These are phyloP conservation scores for Fraxinus baroniana DNA, from an alignment of 305 asterid species.

Conservation along the genomic window DNA sequence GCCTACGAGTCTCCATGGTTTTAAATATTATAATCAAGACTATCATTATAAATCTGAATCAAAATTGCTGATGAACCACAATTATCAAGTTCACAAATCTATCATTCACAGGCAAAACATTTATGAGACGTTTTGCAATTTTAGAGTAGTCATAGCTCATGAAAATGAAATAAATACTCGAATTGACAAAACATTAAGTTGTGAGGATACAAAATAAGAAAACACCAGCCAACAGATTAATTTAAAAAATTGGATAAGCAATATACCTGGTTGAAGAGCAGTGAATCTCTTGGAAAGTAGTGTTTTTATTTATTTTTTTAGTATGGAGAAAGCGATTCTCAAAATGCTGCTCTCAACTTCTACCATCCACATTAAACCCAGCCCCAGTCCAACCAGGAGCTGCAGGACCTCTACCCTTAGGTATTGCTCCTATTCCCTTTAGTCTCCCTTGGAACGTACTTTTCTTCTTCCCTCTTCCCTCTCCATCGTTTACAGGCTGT, in stretches of 20 bases:
- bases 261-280: constrained; percentile 13
- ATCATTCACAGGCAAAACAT: neutral
- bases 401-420: constrained; percentile 67
- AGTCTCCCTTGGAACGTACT: constrained; percentile 60
- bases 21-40: neutral
- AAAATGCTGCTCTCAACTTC: constrained; percentile 47
- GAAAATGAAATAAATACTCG: neutral
- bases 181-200: neutral
- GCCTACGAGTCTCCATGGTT: neutral
- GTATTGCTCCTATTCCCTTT: constrained; percentile 74
- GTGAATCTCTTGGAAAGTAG: neutral
- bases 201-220: constrained; percentile 6
- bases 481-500: constrained; percentile 23
- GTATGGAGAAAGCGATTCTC: neutral
- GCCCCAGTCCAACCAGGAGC: constrained; percentile 92
- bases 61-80: neutral
- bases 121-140: neutral
- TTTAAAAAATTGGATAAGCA: constrained; percentile 5
- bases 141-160: neutral
- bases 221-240: constrained; percentile 5
- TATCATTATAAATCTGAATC: neutral
- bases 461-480: constrained; percentile 54
- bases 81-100: neutral
- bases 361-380: constrained; percentile 85
- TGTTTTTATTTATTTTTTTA: too few species aligned